Percentiles rank a stretch among this genome's conserved stretches.
Conservation (phyloP, 169 alveolate genomes). For the Plasmodium vivax region DNA sequence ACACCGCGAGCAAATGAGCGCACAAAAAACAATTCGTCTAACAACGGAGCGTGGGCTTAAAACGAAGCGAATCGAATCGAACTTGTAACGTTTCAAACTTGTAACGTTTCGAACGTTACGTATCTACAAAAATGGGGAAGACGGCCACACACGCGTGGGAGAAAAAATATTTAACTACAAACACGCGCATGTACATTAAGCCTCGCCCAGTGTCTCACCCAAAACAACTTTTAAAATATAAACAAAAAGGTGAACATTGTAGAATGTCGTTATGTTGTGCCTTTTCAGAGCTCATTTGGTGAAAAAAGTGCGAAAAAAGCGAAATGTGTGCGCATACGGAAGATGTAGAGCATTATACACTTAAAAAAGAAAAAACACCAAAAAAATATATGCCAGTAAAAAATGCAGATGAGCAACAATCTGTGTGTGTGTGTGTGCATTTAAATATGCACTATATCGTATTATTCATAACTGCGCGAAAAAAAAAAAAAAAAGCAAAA, state of each 20-base stretch:
- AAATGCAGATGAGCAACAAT: not conserved
- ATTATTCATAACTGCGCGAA: not conserved
- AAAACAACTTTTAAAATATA: not conserved
- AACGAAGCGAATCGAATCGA: not conserved
- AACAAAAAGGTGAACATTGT: not conserved
- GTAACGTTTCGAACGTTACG: not conserved
- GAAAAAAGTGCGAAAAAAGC: not conserved
- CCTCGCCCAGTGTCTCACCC: not conserved
- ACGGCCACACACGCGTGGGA: not conserved
- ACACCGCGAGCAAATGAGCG: not conserved
- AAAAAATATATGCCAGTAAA: not conserved
- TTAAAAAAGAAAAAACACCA: not conserved
- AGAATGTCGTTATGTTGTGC: not conserved
- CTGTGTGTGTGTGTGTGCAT: not conserved
- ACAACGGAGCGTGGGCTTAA: not conserved
- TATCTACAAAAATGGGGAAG: conserved; percentile 1
- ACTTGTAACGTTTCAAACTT: not conserved
- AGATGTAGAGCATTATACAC: not conserved
- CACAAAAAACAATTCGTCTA: conserved; percentile 9
- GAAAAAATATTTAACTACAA: conserved; percentile 3
- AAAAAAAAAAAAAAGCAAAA: not conserved
- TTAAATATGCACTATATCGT: not conserved
- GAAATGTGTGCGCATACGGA: not conserved
- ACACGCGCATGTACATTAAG: not conserved
- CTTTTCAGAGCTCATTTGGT: not conserved